A percentile compares a stretch with the other conserved stretches of the same genome.
Evolutionary conservation across 1,139 yeast species (phyloP).

Genomic region (Suhomyces atakaporum): DNA sequence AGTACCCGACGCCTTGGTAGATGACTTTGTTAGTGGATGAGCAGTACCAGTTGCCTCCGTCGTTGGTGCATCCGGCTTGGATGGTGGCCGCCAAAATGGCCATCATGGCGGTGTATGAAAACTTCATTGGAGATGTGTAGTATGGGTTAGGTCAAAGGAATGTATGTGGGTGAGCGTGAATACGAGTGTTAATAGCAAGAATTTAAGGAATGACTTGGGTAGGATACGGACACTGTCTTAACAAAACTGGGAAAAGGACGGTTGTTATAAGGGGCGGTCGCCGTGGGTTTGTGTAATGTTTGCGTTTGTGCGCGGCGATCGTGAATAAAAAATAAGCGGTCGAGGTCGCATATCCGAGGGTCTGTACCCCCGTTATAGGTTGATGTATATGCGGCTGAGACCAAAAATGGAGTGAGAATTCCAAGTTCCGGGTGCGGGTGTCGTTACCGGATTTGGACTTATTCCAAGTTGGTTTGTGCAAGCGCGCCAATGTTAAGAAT

Average conservation of each 20-base stretch:
- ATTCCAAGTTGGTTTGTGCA: too few relatives aligned
- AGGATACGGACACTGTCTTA: conserved; percentile 5
- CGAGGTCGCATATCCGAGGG: not conserved
- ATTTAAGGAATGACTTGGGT: conserved; percentile 15
- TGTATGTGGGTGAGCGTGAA: conserved; percentile 4
- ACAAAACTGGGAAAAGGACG: conserved; percentile 2
- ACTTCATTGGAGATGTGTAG: conserved; percentile 20
- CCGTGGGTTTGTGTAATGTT: conserved; percentile 8
- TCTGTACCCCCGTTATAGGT: too few relatives aligned
- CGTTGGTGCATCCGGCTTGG: conserved; percentile 44
- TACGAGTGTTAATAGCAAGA: conserved; percentile 1
- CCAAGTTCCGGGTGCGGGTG: too few relatives aligned
- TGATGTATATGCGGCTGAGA: too few relatives aligned
- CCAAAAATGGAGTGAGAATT: too few relatives aligned
- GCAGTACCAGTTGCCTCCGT: conserved; percentile 84
- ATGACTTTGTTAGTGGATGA: conserved; percentile 63
- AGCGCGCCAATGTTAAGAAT: too few relatives aligned
- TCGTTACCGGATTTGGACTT: too few relatives aligned
- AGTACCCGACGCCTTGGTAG: conserved; percentile 68
- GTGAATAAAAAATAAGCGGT: not conserved
- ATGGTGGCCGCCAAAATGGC: conserved; percentile 31
- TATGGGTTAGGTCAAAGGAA: conserved; percentile 3
- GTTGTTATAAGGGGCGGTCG: conserved; percentile 8
- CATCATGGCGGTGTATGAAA: conserved; percentile 26
- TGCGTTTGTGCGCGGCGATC: conserved; percentile 8